phyloP scores from a whole-genome alignment of 2,329 filamentous ascomycete species.

The Exutisphaerella laricina region DNA sequence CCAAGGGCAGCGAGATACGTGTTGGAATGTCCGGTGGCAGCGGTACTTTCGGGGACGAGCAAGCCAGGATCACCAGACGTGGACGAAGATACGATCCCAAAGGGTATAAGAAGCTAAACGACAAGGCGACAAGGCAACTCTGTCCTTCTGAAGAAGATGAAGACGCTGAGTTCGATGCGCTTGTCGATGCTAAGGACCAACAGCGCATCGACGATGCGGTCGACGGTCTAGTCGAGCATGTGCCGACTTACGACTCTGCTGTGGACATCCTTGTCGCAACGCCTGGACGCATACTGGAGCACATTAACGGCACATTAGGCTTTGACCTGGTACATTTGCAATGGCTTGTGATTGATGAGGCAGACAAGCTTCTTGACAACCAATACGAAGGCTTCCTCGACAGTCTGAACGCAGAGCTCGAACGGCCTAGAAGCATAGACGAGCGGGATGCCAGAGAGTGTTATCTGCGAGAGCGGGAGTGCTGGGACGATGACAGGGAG shows the following conservation, averaged over 20 bases:
- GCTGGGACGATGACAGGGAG: constrained; percentile 37
- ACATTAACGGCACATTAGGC: constrained; percentile 75
- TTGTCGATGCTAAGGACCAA: constrained; percentile 17
- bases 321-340: constrained; percentile 73
- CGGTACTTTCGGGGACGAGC: constrained; percentile 64
- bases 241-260: constrained; percentile 61
- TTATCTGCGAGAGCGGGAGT: constrained; percentile 19
- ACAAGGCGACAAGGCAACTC: constrained; percentile 34
- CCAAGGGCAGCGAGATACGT: constrained; percentile 64
- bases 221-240: constrained; percentile 53
- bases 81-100: constrained; percentile 58
- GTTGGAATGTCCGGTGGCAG: constrained; percentile 80
- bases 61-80: constrained; percentile 55
- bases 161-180: constrained; percentile 25
- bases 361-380: constrained; percentile 84
- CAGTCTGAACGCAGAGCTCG: constrained; percentile 23
- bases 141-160: constrained; percentile 35
- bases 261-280: constrained; percentile 89
- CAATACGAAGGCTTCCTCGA: constrained; percentile 30
- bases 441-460: constrained; percentile 27
- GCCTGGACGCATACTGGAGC: constrained; percentile 85
- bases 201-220: constrained; percentile 36
- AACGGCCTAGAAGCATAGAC: constrained; percentile 12
- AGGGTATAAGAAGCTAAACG: constrained; percentile 47
- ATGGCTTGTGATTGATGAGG: constrained; percentile 91